Conservation (phyloP, 2,329 filamentous ascomycete genomes). For the Ambrosiella cleistominuta region DNA sequence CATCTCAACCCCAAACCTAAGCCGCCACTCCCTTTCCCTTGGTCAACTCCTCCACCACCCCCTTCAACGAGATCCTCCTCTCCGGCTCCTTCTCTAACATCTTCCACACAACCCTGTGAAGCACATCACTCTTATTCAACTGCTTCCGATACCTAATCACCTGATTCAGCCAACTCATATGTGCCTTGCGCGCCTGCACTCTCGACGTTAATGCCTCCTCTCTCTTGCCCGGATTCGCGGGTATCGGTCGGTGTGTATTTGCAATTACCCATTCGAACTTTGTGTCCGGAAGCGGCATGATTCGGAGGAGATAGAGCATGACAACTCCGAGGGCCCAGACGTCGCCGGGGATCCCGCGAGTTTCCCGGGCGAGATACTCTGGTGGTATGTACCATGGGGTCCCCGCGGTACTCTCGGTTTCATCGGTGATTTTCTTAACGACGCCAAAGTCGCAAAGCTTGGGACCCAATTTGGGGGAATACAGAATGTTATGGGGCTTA, state of each 20-base stretch:
- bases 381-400: constrained; percentile 46
- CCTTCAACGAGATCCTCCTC: not conserved
- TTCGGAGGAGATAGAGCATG: constrained; percentile 40
- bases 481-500: constrained; percentile 44
- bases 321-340: constrained; percentile 43
- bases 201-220: not conserved
- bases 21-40: not conserved
- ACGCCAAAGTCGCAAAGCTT: constrained; percentile 45
- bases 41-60: not conserved
- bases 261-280: not conserved
- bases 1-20: not conserved
- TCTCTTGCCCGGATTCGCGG: not conserved
- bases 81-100: constrained; percentile 1
- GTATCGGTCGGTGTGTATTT: not conserved
- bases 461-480: constrained; percentile 38
- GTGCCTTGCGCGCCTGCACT: not conserved
- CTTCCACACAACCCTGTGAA: constrained; percentile 2
- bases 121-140: not conserved
- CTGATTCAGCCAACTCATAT: not conserved
- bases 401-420: constrained; percentile 30
- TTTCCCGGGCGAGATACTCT: constrained; percentile 38
- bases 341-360: constrained; percentile 36
- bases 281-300: constrained; percentile 36
- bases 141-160: not conserved
- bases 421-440: constrained; percentile 29